Evolutionary conservation across 306 rosid species (phyloP).

Genomic region (Quercus variabilis): DNA sequence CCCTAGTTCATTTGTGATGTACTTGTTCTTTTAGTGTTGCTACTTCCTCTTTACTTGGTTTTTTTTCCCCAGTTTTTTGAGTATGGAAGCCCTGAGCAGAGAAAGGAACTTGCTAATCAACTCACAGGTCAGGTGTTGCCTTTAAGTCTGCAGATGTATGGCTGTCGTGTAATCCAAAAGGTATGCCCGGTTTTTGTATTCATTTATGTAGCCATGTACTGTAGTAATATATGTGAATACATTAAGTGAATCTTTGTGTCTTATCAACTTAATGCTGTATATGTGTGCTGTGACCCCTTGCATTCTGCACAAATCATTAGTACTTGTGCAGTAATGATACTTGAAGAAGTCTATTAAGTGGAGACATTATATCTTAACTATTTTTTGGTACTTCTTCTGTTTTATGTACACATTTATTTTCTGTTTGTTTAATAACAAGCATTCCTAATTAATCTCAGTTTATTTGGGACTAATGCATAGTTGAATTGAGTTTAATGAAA

Average conservation of each 20-base stretch:
- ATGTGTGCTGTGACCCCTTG: not conserved
- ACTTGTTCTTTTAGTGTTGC: not conserved
- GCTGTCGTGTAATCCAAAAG: constrained; percentile 57
- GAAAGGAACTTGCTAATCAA: constrained; percentile 33
- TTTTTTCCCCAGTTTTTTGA: constrained; percentile 39
- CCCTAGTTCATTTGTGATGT: not conserved
- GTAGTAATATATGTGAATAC: not conserved
- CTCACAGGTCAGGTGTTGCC: constrained; percentile 45
- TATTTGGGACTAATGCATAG: no score
- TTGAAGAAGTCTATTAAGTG: not conserved
- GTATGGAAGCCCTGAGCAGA: constrained; percentile 43
- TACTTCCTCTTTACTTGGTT: not conserved
- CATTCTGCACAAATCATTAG: not conserved
- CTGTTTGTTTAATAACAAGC: not conserved
- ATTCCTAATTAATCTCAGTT: no score
- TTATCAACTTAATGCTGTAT: constrained; percentile 4
- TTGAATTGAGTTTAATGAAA: no score
- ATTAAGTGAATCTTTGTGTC: not conserved
- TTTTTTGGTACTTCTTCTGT: not conserved
- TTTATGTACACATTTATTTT: no score
- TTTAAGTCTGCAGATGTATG: constrained; percentile 57
- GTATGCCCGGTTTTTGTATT: constrained; percentile 4
- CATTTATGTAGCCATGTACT: not conserved
- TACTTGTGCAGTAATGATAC: no score
- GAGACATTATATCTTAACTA: not conserved